Conservation (phyloP, 345 rosid species). For the Euphorbia pulcherrima region DNA sequence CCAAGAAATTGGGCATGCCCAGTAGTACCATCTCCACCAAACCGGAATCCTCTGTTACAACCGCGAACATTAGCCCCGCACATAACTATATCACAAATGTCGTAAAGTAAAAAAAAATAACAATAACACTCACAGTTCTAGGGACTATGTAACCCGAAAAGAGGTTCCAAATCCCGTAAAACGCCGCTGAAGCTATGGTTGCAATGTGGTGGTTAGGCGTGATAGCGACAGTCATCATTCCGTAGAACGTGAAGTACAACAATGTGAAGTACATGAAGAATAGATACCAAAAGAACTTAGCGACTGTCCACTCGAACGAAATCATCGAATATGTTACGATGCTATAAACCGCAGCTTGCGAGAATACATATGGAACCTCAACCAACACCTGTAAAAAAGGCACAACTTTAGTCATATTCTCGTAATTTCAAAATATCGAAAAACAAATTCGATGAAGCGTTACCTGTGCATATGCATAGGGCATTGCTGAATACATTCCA, state of each 20-base stretch:
- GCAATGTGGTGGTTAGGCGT: slow-evolving; percentile 65
- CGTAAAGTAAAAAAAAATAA: neutral
- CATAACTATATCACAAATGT: no score
- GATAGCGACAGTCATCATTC: slow-evolving; percentile 68
- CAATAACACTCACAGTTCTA: slow-evolving; percentile 40
- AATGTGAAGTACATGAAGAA: slow-evolving; percentile 58
- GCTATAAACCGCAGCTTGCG: slow-evolving; percentile 46
- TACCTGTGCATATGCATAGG: slow-evolving; percentile 68
- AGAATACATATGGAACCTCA: slow-evolving; percentile 54
- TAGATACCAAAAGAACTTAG: slow-evolving; percentile 57
- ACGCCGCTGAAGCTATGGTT: slow-evolving; percentile 45
- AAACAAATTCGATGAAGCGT: neutral
- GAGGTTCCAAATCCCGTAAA: slow-evolving; percentile 53
- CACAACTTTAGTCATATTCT: neutral
- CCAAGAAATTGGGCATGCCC: slow-evolving; percentile 23
- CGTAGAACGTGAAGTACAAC: slow-evolving; percentile 61
- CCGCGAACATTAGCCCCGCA: neutral
- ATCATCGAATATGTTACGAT: slow-evolving; percentile 60
- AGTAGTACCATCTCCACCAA: slow-evolving; percentile 33
- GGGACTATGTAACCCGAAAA: slow-evolving; percentile 65
- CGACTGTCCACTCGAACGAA: slow-evolving; percentile 51
- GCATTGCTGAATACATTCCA: slow-evolving; percentile 71
- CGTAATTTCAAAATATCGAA: neutral
- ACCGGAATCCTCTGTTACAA: slow-evolving; percentile 21
- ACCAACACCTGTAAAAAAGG: slow-evolving; percentile 38